Base-by-base conservation (phyloP, 352 stramenopile genomes). In the Thalassiosira oceanica region DNA sequence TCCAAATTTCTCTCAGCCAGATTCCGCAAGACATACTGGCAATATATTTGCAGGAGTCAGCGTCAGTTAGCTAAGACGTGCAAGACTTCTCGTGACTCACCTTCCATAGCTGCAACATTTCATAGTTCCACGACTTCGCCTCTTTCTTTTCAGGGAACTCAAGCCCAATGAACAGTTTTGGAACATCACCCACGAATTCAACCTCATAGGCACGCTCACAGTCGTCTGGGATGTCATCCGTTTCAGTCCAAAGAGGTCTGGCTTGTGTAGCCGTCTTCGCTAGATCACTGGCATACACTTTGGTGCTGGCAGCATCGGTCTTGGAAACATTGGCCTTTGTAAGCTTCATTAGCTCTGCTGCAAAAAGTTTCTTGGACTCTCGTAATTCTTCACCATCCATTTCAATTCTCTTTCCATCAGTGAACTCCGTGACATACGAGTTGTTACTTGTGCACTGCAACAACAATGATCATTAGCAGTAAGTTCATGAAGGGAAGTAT, bases 201-300 rank as follows among this genome's bases (percentile, higher is more conserved):
- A 68, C 55, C 31, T 75, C 65, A 29, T 64, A 75, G 21, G 68
- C 58, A n/a, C 39, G 33, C 37, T 75, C 65, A 58, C 60, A 63
- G 13, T 75, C 39, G 24, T 75, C 55, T 10, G 65, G 31, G 23
- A 44, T 49, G 21, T 69, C 43, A 6, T 75, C 65, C 50, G 55
- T 56, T 18, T 61, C 44, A 33, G 28, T 15, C 13, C 61, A 45
- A 16, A 65, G 6, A 46, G 52, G 62, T 15, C 33, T 16, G 33
- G 44, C 52, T 37, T 20, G 28, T 39, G 33, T 39, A 29, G 44
- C 52, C 24, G 13, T 13, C 18, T 52, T 31, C 15, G 11, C 18
- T n/a, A 11, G 1, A n/a, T 21, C 46, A 18, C n/a, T 39, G 28
- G 16, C 27, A n/a, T 55, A 21, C 18, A 58, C 61, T 6, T 43